A percentile compares a stretch with the other conserved stretches of the same genome.
Evolutionary conservation across 139 green algal species (phyloP).

Genomic region (Edaphochlamys debaryana): DNA sequence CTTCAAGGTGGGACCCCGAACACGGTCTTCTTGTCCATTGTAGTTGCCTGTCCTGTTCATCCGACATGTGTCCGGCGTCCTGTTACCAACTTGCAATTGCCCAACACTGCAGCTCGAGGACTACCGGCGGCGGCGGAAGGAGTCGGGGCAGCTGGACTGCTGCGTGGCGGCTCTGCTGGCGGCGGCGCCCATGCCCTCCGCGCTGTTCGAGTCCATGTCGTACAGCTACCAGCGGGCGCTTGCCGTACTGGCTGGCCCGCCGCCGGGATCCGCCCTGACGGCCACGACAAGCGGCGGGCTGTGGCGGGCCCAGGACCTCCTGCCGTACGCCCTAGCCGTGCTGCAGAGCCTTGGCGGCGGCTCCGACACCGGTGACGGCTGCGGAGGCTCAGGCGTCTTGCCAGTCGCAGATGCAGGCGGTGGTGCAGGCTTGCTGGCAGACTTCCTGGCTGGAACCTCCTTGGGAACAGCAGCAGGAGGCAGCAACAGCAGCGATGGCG

Average conservation of each 20-base stretch:
- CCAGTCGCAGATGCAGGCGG: background rate
- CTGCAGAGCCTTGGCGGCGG: constrained; percentile 17
- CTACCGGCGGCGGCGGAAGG: constrained; percentile 25
- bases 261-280: background rate
- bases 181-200: constrained; percentile 3
- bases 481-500: too few species aligned
- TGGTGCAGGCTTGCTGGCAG: background rate
- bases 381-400: background rate
- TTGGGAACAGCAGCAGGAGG: too few species aligned
- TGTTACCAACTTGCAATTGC: too few species aligned
- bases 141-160: constrained; percentile 26
- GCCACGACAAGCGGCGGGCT: background rate
- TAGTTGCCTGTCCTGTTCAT: too few species aligned
- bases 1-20: background rate
- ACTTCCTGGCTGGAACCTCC: background rate
- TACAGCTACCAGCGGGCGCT: constrained; percentile 16
- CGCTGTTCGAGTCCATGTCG: constrained; percentile 15
- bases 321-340: constrained; percentile 20
- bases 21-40: too few species aligned
- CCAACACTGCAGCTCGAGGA: too few species aligned
- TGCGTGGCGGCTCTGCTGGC: constrained; percentile 32
- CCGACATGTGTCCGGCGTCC: too few species aligned
- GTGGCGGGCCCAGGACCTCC: constrained; percentile 10
- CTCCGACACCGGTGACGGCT: constrained; percentile 10
- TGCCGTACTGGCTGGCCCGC: background rate